These are phyloP conservation scores for Pseudogymnoascus sp. DNA, from an alignment of 2,329 filamentous ascomycete species.

Conservation along the genomic window DNA sequence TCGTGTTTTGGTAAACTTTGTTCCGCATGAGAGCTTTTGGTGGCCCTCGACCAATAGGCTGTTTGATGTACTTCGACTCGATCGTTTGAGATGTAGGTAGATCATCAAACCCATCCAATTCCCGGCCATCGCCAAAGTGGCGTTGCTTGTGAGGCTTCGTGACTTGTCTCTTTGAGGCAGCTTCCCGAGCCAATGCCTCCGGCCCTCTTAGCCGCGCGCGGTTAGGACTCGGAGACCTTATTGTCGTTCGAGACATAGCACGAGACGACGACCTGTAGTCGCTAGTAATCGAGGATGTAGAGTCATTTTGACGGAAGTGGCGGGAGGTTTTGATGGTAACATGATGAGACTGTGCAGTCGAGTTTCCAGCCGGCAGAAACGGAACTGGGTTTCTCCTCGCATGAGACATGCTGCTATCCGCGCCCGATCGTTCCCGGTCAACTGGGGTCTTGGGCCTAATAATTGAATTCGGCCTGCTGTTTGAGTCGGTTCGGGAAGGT, in stretches of 20 bases:
- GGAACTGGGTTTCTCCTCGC: slow-evolving; percentile 58
- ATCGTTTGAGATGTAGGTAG: slow-evolving; percentile 76
- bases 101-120: slow-evolving; percentile 91
- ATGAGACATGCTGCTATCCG: slow-evolving; percentile 45
- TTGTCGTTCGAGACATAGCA: slow-evolving; percentile 49
- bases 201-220: slow-evolving; percentile 39
- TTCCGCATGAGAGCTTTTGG: slow-evolving; percentile 53
- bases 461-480: slow-evolving; percentile 41
- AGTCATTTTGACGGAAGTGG: slow-evolving; percentile 73
- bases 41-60: slow-evolving; percentile 62
- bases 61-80: slow-evolving; percentile 77
- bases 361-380: slow-evolving; percentile 72
- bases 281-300: slow-evolving; percentile 58
- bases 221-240: slow-evolving; percentile 52
- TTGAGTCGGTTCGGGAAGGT: slow-evolving; percentile 49
- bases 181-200: slow-evolving; percentile 32
- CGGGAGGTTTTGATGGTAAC: slow-evolving; percentile 63
- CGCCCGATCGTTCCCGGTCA: slow-evolving; percentile 43
- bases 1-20: slow-evolving; percentile 48
- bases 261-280: slow-evolving; percentile 50
- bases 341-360: slow-evolving; percentile 71
- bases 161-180: slow-evolving; percentile 60
- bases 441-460: slow-evolving; percentile 65
- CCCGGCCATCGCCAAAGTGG: slow-evolving; percentile 85
- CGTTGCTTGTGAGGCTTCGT: slow-evolving; percentile 63